These are phyloP conservation scores for Suillus discolor DNA, from an alignment of 768 basidiomycete genomes.

Conservation along the genomic window DNA sequence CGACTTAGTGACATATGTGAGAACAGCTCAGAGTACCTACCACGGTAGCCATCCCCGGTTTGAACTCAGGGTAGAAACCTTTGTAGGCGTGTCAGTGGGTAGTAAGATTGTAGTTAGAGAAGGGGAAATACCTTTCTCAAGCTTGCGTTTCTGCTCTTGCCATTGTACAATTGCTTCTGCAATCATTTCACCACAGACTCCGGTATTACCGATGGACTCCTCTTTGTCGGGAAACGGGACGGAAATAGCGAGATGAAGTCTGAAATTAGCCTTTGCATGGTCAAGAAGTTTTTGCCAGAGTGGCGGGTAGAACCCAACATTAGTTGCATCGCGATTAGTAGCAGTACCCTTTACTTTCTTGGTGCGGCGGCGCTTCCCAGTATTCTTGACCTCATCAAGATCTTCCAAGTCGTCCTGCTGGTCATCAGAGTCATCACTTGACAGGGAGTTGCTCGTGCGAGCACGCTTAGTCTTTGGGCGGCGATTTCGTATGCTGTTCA, in stretches of 20 bases:
- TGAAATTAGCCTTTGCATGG: not conserved
- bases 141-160: not conserved
- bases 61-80: not conserved
- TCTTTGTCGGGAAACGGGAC: not conserved
- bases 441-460: not conserved
- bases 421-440: not conserved
- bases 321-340: not conserved
- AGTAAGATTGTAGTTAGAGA: not conserved
- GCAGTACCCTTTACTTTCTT: not conserved
- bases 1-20: not conserved
- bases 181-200: not conserved
- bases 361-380: not conserved
- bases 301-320: not conserved
- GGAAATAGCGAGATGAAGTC: not conserved
- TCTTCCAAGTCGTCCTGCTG: not conserved
- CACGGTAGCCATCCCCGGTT: not conserved
- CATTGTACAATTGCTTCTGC: not conserved
- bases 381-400: not conserved
- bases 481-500: not conserved
- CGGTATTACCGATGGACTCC: not conserved
- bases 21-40: not conserved
- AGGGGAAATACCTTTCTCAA: not conserved
- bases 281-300: slow-evolving; percentile 1
- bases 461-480: not conserved
- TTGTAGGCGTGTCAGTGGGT: not conserved